Percentiles rank a stretch among this genome's conserved stretches.
phyloP scores from a whole-genome alignment of 2,329 filamentous ascomycete species.

The Claviceps arundinis region DNA sequence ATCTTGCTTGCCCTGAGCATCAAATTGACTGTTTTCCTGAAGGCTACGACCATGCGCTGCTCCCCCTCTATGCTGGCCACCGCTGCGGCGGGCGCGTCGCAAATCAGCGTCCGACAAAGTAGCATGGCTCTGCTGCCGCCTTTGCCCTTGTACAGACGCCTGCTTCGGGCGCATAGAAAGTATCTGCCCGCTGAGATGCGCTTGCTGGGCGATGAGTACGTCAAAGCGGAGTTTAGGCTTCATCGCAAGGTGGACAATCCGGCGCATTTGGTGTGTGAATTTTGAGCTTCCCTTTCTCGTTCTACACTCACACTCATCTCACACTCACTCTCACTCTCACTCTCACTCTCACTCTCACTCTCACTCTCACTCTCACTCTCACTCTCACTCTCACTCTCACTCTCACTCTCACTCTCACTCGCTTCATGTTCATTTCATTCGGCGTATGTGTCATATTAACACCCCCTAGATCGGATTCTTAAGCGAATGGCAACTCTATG shows the following conservation, averaged over 20 bases:
- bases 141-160: constrained; percentile 75
- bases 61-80: constrained; percentile 11
- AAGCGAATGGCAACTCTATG: constrained; percentile 92
- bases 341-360: too few relatives aligned
- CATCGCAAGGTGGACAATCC: constrained; percentile 81
- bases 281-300: background rate
- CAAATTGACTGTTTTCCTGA: too few relatives aligned
- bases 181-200: constrained; percentile 62
- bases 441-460: background rate
- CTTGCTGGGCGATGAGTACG: constrained; percentile 77
- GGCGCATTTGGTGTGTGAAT: constrained; percentile 59
- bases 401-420: background rate
- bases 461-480: constrained; percentile 71
- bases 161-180: constrained; percentile 76
- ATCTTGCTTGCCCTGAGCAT: background rate
- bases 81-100: constrained; percentile 14
- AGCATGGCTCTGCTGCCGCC: constrained; percentile 66
- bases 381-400: too few relatives aligned
- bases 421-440: background rate
- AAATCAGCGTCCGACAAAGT: constrained; percentile 22
- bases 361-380: too few relatives aligned
- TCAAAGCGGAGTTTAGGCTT: constrained; percentile 83
- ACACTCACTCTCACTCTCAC: too few relatives aligned
- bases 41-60: constrained; percentile 10
- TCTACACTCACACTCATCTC: too few relatives aligned